Base-by-base conservation (phyloP, 2,329 filamentous ascomycete genomes). In the Keithomyces neogunnii region DNA sequence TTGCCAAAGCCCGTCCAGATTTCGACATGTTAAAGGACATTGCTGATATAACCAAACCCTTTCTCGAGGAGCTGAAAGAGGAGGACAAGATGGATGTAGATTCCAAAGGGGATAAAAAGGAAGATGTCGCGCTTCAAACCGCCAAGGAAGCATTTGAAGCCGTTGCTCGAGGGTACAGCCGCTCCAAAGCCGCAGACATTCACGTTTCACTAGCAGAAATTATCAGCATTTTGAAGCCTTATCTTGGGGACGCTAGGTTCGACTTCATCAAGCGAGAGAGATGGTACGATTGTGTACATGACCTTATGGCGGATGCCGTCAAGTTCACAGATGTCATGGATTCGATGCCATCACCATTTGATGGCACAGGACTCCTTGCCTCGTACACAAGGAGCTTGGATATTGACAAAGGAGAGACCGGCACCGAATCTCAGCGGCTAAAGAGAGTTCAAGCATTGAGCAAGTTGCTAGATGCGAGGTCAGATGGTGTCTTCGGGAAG, bases 11-110 rank as follows among this genome's bases (percentile, higher is more conserved):
- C 11, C 77, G 86, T 45, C 75, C 77, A 29, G 86, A 91, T 60
- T 63, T 89, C 13, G 81, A 90, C 58, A 73, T 95, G 67, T 81
- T 87, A 59, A 70, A 77, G 4, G 81, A 88, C 30, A 83, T 87
- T 4, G 73, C 80, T 3, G 74, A 74, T 5, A 79, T 95, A 48
- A 80, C 88, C 10, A 72, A 70, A 31, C 78, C 81, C 1, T 70
- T 84, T 45, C 66, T 95, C 35, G 80, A 84, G 43, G 77, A 82
- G 31, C 59, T 78, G 4, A 68, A 57, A 10, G 75, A 77, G 33
- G 80, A 80, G 45, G 81, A 85, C 55, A 75, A 75, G 51, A 89
- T 89, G 85, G 86, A 89, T 19, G 70, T 87, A 28, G 84, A 86
- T 61, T 74, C 73, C 26, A 57, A 51, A 35, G 82, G 83, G 43